phyloP scores from a whole-genome alignment of 192 early-diverging fungal species.

The Umbelopsis sp. region DNA sequence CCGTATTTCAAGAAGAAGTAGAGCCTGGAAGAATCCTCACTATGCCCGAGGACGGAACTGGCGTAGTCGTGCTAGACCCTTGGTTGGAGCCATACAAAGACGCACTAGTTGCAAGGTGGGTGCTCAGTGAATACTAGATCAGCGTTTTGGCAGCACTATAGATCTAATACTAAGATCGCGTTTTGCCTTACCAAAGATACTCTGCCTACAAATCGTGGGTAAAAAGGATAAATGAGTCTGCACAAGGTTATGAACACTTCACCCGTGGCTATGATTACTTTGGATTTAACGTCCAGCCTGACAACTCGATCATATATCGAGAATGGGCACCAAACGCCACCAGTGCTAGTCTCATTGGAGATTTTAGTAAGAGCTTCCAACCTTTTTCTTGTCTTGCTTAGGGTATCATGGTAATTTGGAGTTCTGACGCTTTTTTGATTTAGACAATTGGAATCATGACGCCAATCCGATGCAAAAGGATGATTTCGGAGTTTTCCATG shows the following conservation, averaged over 20 bases:
- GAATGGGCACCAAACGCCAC: constrained; percentile 94
- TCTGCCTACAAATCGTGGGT: constrained; percentile 68
- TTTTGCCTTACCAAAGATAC: constrained; percentile 41
- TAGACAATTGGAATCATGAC: constrained; percentile 83
- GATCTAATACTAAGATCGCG: not conserved
- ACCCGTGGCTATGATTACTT: constrained; percentile 78
- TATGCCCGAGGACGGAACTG: constrained; percentile 55
- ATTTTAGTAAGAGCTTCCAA: constrained; percentile 74
- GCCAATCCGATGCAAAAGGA: constrained; percentile 80
- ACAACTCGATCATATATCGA: constrained; percentile 73
- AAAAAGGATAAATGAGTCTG: constrained; percentile 64
- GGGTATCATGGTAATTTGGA: not conserved
- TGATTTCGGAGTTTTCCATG: constrained; percentile 84
- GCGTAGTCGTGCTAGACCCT: constrained; percentile 75
- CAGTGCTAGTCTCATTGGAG: constrained; percentile 83
- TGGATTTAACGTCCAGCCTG: constrained; percentile 74
- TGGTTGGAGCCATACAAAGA: constrained; percentile 75
- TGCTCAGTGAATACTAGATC: not conserved
- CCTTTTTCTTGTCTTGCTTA: not conserved
- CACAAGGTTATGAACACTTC: constrained; percentile 86
- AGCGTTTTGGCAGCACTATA: not conserved
- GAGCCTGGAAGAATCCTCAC: constrained; percentile 35
- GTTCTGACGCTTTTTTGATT: constrained; percentile 3
- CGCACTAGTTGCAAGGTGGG: constrained; percentile 46
- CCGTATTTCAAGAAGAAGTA: constrained; percentile 34